Conservation (phyloP, 2,329 filamentous ascomycete species). For the Beauveria caledonica region DNA sequence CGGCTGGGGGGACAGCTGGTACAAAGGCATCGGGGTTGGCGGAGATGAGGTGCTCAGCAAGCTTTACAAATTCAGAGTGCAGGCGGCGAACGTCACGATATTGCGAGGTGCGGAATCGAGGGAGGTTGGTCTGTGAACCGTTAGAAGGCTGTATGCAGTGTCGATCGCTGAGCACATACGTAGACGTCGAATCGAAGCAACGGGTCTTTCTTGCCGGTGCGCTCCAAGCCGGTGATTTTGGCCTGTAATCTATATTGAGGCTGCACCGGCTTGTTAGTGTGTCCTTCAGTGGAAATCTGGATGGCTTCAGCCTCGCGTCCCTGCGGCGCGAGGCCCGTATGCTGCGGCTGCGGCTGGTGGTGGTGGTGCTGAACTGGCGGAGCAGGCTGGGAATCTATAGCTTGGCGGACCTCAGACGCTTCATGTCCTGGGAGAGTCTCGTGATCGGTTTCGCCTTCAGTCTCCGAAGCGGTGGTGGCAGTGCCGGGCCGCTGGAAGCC, state of each 20-base stretch:
- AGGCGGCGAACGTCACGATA: slow-evolving; percentile 94
- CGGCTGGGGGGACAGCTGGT: slow-evolving; percentile 86
- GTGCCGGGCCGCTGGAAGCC: slow-evolving; percentile 39
- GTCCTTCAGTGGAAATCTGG: slow-evolving; percentile 14
- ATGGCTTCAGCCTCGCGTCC: slow-evolving; percentile 20
- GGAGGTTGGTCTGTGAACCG: slow-evolving; percentile 77
- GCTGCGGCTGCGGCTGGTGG: slow-evolving; percentile 14
- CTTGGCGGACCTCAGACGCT: neutral
- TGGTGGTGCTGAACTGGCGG: slow-evolving; percentile 22
- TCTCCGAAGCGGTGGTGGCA: slow-evolving; percentile 37
- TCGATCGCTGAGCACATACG: slow-evolving; percentile 41
- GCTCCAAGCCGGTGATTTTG: slow-evolving; percentile 89
- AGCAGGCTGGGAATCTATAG: slow-evolving; percentile 16
- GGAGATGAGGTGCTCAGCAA: slow-evolving; percentile 92
- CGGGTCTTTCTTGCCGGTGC: slow-evolving; percentile 90
- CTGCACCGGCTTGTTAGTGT: slow-evolving; percentile 49
- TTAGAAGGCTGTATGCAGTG: slow-evolving; percentile 15
- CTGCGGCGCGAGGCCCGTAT: slow-evolving; percentile 19
- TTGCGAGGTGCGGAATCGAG: slow-evolving; percentile 93
- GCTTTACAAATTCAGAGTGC: slow-evolving; percentile 91
- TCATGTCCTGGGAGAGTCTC: slow-evolving; percentile 18
- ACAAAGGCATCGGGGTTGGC: slow-evolving; percentile 96
- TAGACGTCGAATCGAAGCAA: slow-evolving; percentile 94
- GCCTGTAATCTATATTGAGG: slow-evolving; percentile 81
- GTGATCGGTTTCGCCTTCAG: slow-evolving; percentile 31